These are phyloP conservation scores for Aspergillus conjunctus DNA, from an alignment of 495 filamentous ascomycete species.

Conservation along the genomic window DNA sequence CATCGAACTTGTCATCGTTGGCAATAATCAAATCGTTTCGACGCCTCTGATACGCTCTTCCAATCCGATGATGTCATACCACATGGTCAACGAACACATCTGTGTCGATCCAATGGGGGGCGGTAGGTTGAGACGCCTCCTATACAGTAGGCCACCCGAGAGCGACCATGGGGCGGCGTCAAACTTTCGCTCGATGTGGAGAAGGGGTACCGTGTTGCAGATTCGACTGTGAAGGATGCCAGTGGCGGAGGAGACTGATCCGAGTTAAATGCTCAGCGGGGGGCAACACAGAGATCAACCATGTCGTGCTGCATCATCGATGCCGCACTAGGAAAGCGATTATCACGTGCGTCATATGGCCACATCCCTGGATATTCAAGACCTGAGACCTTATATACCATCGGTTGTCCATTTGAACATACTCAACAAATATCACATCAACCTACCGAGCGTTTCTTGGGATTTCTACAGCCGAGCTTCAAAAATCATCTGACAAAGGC, in stretches of 20 bases:
- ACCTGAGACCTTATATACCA: background rate
- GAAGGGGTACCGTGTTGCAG: background rate
- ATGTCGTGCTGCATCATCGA: conserved; percentile 7
- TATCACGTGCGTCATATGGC: background rate
- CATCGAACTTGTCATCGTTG: no score
- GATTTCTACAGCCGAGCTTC: background rate
- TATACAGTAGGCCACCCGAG: conserved; percentile 1
- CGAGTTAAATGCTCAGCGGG: background rate
- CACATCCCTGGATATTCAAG: background rate
- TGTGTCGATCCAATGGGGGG: background rate
- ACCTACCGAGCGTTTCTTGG: background rate
- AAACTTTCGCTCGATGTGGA: background rate
- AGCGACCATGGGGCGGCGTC: conserved; percentile 1
- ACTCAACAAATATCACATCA: background rate
- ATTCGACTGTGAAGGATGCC: background rate
- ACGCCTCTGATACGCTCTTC: background rate
- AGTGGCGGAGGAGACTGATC: conserved; percentile 22
- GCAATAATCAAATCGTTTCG: background rate
- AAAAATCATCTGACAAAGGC: conserved; percentile 8
- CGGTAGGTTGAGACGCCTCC: background rate
- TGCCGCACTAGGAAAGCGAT: background rate
- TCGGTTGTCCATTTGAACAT: background rate
- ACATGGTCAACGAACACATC: conserved; percentile 12
- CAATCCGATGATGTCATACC: conserved; percentile 18
- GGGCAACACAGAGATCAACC: background rate